phyloP scores from a whole-genome alignment of 345 rosid species.

The Lumnitzera racemosa region DNA sequence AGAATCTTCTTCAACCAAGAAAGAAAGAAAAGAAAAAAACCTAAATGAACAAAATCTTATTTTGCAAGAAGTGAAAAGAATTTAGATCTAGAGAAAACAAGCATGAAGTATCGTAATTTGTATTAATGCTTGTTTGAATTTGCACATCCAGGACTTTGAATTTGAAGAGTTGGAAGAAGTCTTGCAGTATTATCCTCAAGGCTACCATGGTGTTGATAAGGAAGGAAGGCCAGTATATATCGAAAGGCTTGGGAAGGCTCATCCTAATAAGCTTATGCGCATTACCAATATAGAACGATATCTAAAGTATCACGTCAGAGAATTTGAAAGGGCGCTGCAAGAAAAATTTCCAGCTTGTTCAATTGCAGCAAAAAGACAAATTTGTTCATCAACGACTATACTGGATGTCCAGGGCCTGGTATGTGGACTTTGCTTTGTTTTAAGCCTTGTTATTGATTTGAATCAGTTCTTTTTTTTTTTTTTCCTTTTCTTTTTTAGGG shows the following conservation, averaged over 20 bases:
- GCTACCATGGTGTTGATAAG: conserved; percentile 96
- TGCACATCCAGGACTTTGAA: conserved; percentile 59
- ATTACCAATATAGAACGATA: conserved; percentile 75
- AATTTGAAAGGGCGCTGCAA: conserved; percentile 77
- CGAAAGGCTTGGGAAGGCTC: conserved; percentile 92
- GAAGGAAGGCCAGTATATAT: conserved; percentile 96
- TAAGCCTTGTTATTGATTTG: no score
- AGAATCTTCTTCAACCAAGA: neutral
- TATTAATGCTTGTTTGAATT: neutral
- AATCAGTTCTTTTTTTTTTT: no score
- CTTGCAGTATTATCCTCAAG: conserved; percentile 87
- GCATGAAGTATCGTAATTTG: neutral
- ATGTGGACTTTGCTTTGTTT: conserved; percentile 13
- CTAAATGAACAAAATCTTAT: no score
- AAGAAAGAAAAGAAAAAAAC: neutral
- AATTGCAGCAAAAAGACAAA: conserved; percentile 69
- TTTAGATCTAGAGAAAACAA: neutral
- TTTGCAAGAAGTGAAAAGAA: no score
- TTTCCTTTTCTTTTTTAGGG: no score
- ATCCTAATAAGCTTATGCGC: conserved; percentile 75
- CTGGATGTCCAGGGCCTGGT: conserved; percentile 95
- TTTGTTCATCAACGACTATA: conserved; percentile 76
- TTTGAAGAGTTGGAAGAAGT: conserved; percentile 91
- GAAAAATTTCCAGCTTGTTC: conserved; percentile 97
- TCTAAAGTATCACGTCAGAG: conserved; percentile 88